Base-by-base conservation (phyloP, 257 asterid species). In the Scutellaria galericulata region DNA sequence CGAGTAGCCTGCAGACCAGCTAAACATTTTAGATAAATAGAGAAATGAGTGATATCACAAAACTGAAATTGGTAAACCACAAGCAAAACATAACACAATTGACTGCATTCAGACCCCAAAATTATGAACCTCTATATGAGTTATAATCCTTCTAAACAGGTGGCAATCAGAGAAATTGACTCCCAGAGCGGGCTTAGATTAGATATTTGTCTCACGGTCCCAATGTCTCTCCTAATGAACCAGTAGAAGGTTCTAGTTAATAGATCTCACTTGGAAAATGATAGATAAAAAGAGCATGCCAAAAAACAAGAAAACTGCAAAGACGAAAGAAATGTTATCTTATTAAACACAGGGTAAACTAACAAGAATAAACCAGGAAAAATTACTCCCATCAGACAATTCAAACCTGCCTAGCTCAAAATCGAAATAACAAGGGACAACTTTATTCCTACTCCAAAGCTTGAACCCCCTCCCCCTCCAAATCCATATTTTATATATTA, bases 1-100 rank as follows among this genome's bases (percentile, higher is more conserved):
- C 97, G 85, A 70, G 93, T 89, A 45, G 97, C 96, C 90, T 84
- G 79, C 78, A 78, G 40, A 73, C 62, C 78, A 68, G 68, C 9
- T 46, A 61, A 8, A 4, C 20, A 73, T 45, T 31, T 8, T 56
- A 61, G 62, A 12, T 67, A 61, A 35, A 46, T 46, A 9, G 46
- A 64, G 64, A 54, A 50, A 69, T 20, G 37, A 37, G 52, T 31
- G 56, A 10, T 14, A 27, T 31, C 35, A n/a, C 2, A 37, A 18
- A 75, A 58, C 7, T 37, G 11, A 75, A 74, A 57, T 37, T 5
- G 4, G 14, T 44, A 10, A 20, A 62, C 42, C 15, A 45, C 35
- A 31, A 75, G 58, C 45, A 39, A 9, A 24, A 18, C 27, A 51
- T 14, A 20, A 39, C 55, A 22, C 44, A 51, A 63, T 15, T 40